phyloP scores from a whole-genome alignment of 352 stramenopile species.

The Blastocystis sp. region DNA sequence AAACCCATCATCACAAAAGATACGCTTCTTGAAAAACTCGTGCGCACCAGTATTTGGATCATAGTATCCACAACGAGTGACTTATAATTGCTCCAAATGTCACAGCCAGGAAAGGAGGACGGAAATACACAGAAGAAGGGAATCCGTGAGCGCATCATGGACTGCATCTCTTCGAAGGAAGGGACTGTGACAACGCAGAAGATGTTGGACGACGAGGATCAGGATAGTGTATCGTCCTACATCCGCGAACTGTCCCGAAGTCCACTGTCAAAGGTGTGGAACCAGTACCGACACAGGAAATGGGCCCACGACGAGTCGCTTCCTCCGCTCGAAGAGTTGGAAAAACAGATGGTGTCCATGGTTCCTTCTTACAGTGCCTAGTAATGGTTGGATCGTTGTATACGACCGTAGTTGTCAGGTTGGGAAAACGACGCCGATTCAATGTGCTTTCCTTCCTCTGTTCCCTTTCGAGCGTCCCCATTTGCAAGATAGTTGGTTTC shows the following conservation, averaged over 20 bases:
- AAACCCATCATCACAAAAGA: too few relatives aligned
- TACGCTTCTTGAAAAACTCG: too few relatives aligned
- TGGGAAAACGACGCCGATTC: not conserved
- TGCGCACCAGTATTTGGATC: too few relatives aligned
- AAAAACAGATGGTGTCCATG: not conserved
- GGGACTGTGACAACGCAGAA: not conserved
- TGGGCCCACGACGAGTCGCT: not conserved
- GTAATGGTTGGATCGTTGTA: not conserved
- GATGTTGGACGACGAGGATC: not conserved
- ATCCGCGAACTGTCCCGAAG: constrained; percentile 34
- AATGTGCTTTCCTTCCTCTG: constrained; percentile 28
- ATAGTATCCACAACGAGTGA: too few relatives aligned
- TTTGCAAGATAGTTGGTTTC: constrained; percentile 26
- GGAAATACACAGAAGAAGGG: not conserved
- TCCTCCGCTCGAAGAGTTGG: constrained; percentile 34
- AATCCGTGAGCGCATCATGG: constrained; percentile 43
- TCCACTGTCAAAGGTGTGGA: constrained; percentile 40
- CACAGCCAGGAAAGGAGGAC: too few relatives aligned
- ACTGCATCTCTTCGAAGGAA: constrained; percentile 20
- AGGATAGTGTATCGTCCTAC: not conserved
- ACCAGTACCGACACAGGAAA: constrained; percentile 45
- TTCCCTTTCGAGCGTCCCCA: constrained; percentile 17
- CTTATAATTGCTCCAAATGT: too few relatives aligned
- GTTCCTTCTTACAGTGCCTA: constrained; percentile 45
- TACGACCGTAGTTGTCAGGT: not conserved